These are phyloP conservation scores for Stylonectria norvegica DNA, from an alignment of 2,329 filamentous ascomycete species.

Conservation along the genomic window DNA sequence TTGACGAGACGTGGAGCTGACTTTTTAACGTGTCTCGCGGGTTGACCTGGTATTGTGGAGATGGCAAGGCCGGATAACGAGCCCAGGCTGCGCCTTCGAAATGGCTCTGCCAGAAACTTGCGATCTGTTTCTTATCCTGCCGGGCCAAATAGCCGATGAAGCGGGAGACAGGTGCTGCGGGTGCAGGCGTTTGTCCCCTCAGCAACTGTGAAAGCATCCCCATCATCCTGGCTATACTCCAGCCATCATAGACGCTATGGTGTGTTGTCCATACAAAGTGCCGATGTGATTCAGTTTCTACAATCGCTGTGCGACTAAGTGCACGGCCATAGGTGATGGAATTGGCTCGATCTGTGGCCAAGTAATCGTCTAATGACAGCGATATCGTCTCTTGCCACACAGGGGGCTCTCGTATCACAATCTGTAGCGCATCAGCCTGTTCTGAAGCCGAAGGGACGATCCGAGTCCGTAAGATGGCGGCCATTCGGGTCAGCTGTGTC, in stretches of 20 bases:
- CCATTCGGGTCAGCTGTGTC: neutral
- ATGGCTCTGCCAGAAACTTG: neutral
- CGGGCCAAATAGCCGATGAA: constrained; percentile 4
- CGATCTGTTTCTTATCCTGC: neutral
- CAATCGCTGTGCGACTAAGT: neutral
- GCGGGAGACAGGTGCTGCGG: neutral
- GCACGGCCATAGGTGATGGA: neutral
- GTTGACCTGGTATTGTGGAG: neutral
- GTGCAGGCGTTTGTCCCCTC: neutral
- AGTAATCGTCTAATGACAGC: neutral
- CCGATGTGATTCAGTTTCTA: neutral
- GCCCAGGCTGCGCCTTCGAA: neutral
- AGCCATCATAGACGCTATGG: constrained; percentile 23
- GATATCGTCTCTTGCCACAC: neutral
- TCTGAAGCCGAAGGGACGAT: neutral
- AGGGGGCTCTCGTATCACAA: neutral
- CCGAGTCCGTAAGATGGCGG: neutral
- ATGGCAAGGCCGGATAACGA: neutral
- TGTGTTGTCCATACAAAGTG: constrained; percentile 18
- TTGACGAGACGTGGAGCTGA: neutral
- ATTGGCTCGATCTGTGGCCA: neutral
- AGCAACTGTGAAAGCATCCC: constrained; percentile 1
- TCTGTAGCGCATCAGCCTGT: neutral
- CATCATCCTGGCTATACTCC: constrained; percentile 5
- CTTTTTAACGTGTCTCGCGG: neutral